phyloP scores from a whole-genome alignment of 495 filamentous ascomycete genomes.

The Talaromyces liani region DNA sequence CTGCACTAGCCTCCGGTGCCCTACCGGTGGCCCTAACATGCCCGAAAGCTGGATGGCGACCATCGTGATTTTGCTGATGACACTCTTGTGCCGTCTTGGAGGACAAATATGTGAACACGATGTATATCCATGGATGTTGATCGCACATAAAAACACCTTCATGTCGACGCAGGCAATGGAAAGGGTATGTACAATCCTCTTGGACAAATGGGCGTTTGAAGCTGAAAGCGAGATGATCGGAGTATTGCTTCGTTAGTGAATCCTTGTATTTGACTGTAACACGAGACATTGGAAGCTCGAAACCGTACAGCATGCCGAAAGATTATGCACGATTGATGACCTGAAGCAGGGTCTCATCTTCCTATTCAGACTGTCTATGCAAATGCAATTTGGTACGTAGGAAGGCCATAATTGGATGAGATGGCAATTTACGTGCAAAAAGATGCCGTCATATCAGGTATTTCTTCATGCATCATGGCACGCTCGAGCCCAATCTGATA shows the following conservation, averaged over 20 bases:
- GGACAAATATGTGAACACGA: no score
- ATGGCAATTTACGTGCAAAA: background rate
- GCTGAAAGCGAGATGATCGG: no score
- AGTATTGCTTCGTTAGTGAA: no score
- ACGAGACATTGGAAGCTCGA: background rate
- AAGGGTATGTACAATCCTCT: no score
- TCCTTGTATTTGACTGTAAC: background rate
- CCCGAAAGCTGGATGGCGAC: background rate
- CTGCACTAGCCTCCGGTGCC: background rate
- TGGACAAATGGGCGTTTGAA: no score
- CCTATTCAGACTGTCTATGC: background rate
- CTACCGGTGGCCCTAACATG: background rate
- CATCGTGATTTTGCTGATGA: background rate
- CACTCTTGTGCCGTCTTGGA: background rate
- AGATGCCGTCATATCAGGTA: background rate
- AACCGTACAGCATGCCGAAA: background rate
- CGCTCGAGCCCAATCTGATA: background rate
- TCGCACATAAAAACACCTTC: no score
- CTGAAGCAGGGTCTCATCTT: background rate
- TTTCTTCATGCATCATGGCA: background rate
- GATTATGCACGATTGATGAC: background rate
- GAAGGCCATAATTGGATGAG: background rate
- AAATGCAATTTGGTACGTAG: background rate
- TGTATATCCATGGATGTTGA: no score
- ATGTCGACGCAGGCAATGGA: no score